Conservation (phyloP, 2,329 filamentous ascomycete genomes). For the Penicillium sclerotigenum region DNA sequence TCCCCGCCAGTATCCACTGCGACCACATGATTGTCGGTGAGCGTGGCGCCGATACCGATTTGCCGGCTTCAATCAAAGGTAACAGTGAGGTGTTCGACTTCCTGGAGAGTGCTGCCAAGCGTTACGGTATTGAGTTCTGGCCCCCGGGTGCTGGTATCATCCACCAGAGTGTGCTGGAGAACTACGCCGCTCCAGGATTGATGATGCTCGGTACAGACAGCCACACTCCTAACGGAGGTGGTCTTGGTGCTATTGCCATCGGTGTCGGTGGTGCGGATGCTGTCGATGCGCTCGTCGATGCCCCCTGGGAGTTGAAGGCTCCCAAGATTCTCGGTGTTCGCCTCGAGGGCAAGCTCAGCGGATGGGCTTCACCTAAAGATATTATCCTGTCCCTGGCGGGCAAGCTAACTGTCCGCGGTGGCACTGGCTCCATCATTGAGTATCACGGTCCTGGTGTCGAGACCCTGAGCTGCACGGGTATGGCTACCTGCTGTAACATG, state of each 20-base stretch:
- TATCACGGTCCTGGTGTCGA: constrained; percentile 89
- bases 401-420: constrained; percentile 84
- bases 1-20: constrained; percentile 96
- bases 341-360: constrained; percentile 66
- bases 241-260: constrained; percentile 93
- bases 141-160: constrained; percentile 91
- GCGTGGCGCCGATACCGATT: constrained; percentile 80
- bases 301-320: constrained; percentile 96
- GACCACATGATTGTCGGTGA: constrained; percentile 98
- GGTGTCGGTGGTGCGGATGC: constrained; percentile 96
- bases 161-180: constrained; percentile 96
- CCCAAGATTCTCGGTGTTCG: constrained; percentile 62
- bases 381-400: constrained; percentile 89
- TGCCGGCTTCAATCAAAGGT: constrained; percentile 78
- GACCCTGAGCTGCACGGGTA: constrained; percentile 84
- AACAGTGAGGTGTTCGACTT: constrained; percentile 99
- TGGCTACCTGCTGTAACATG: constrained; percentile 92
- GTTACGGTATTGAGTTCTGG: constrained; percentile 95
- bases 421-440: constrained; percentile 92
- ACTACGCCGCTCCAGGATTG: constrained; percentile 92
- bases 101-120: constrained; percentile 84
- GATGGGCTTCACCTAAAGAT: constrained; percentile 94
- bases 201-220: constrained; percentile 99
- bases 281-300: constrained; percentile 92
- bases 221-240: constrained; percentile 92